Conservation (phyloP, 805 yeast species). For the Nakazawaea anatomiae region DNA sequence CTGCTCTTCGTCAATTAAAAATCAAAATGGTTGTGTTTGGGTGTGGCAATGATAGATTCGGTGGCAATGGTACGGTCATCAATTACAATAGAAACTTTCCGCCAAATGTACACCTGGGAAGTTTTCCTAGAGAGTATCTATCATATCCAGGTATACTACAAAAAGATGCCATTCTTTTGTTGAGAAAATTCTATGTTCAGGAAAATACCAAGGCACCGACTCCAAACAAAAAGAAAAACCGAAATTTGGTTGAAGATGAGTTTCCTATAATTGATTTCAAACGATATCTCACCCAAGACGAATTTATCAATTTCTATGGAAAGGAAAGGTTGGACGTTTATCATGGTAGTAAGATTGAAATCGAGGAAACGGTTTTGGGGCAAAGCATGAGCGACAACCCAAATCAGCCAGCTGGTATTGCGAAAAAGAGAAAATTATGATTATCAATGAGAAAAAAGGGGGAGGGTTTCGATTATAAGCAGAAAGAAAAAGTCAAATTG, state of each 20-base stretch:
- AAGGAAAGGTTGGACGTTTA: slow-evolving; percentile 18
- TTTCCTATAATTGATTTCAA: slow-evolving; percentile 59
- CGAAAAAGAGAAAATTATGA: not conserved
- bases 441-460: not conserved
- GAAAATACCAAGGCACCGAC: slow-evolving; percentile 84
- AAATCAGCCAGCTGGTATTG: not conserved
- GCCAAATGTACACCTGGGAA: slow-evolving; percentile 30
- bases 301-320: slow-evolving; percentile 50
- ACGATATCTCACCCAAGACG: slow-evolving; percentile 42
- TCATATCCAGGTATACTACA: slow-evolving; percentile 75
- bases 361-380: not conserved
- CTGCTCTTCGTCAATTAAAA: slow-evolving; percentile 77
- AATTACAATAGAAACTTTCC: slow-evolving; percentile 24
- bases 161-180: slow-evolving; percentile 74
- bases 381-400: not conserved
- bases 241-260: slow-evolving; percentile 47
- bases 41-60: slow-evolving; percentile 91
- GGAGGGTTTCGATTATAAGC: not conserved
- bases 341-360: not conserved
- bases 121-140: slow-evolving; percentile 31
- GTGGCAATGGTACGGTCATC: slow-evolving; percentile 86
- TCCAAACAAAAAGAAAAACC: slow-evolving; percentile 68
- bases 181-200: slow-evolving; percentile 78
- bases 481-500: not conserved
- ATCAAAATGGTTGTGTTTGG: slow-evolving; percentile 78